Conservation (phyloP, 73 alveolate genomes). For the Tetrahymena thermophila region DNA sequence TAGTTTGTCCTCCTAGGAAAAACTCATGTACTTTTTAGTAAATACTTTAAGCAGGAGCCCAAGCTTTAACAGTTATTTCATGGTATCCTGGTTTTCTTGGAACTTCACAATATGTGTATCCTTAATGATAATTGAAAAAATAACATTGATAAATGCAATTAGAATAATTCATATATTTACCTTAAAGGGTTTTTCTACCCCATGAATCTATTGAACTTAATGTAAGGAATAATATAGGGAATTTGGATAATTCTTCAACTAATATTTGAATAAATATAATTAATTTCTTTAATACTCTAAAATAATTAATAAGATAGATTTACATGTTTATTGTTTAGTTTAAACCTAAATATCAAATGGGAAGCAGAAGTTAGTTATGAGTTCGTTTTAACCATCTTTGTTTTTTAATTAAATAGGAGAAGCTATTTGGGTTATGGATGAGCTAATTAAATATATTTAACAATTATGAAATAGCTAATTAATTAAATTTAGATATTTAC, state of each 20-base stretch:
- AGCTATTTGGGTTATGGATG: neutral
- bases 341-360: neutral
- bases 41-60: neutral
- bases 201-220: neutral
- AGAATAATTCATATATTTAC: neutral
- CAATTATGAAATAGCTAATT: no score
- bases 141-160: neutral
- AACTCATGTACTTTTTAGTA: neutral
- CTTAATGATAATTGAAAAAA: neutral
- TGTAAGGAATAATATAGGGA: neutral
- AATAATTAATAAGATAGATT: neutral
- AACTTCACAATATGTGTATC: neutral
- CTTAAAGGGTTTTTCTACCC: neutral
- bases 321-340: neutral
- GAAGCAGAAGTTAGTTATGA: neutral
- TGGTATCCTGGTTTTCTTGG: neutral
- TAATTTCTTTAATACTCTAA: neutral
- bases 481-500: neutral
- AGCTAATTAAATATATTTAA: neutral
- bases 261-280: neutral
- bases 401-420: neutral
- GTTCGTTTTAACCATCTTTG: neutral
- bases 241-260: neutral
- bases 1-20: neutral
- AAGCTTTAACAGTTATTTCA: neutral